These are phyloP conservation scores for Dictyostelium citrinum DNA, from an alignment of 78 protist genomes.

Conservation along the genomic window DNA sequence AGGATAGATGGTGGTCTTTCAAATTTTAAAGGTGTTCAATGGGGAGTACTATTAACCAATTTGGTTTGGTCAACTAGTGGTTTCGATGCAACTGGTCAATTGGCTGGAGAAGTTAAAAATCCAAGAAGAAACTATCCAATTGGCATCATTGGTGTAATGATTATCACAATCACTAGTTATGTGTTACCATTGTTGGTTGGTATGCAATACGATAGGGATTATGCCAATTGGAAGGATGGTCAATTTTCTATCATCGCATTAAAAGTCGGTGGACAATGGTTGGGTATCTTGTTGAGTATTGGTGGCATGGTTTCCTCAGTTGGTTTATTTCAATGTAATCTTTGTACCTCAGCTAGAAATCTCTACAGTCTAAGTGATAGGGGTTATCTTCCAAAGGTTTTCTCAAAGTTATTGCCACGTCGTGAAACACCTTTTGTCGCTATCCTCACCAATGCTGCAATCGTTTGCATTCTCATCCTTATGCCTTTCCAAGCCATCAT, in stretches of 20 bases:
- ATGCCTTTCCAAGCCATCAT: slow-evolving; percentile 51
- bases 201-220: slow-evolving; percentile 40
- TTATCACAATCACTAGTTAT: slow-evolving; percentile 26
- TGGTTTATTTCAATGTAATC: slow-evolving; percentile 37
- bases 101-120: slow-evolving; percentile 68
- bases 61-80: slow-evolving; percentile 46
- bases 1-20: slow-evolving; percentile 30
- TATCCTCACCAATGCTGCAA: not conserved
- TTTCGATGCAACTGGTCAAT: slow-evolving; percentile 42
- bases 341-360: slow-evolving; percentile 32
- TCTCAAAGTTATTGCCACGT: slow-evolving; percentile 21
- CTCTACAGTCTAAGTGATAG: slow-evolving; percentile 1
- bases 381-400: slow-evolving; percentile 33
- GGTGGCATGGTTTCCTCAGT: slow-evolving; percentile 59
- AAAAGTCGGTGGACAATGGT: slow-evolving; percentile 51
- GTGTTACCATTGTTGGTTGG: slow-evolving; percentile 52
- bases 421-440: slow-evolving; percentile 60
- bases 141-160: slow-evolving; percentile 38
- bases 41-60: slow-evolving; percentile 15
- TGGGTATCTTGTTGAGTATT: slow-evolving; percentile 21
- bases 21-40: not conserved
- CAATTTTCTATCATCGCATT: slow-evolving; percentile 39
- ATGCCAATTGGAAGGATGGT: slow-evolving; percentile 46
- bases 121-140: slow-evolving; percentile 52
- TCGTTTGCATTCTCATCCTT: not conserved